These are phyloP conservation scores for Volvox carteri DNA, from an alignment of 163 green algal genomes.

Conservation along the genomic window DNA sequence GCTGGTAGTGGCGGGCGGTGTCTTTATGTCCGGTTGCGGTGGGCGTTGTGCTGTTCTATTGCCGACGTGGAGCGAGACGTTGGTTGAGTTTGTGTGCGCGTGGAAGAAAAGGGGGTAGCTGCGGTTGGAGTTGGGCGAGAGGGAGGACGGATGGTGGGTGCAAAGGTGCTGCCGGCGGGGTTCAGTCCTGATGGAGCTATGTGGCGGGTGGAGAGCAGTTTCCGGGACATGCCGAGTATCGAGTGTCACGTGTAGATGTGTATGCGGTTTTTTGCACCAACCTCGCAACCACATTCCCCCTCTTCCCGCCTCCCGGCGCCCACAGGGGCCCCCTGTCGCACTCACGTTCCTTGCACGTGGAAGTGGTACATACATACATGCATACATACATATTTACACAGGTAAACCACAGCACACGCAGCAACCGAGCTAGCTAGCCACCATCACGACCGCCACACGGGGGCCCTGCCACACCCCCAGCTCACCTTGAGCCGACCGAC, in stretches of 20 bases:
- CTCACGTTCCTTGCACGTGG: background rate
- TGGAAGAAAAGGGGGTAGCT: background rate
- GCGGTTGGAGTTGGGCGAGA: no score
- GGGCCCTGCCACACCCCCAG: no score
- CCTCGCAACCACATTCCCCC: no score
- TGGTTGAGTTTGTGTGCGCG: background rate
- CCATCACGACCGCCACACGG: no score
- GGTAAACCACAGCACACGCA: no score
- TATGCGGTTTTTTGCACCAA: background rate
- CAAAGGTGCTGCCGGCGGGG: no score
- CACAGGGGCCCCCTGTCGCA: background rate
- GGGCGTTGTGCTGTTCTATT: background rate
- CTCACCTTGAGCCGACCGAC: slow-evolving; percentile 40
- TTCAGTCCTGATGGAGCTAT: no score
- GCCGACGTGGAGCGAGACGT: background rate
- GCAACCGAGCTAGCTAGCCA: no score
- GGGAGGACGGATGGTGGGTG: no score
- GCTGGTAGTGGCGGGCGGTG: background rate
- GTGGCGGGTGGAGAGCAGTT: background rate
- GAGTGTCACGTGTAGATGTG: background rate
- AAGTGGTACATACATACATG: background rate
- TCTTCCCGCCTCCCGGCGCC: background rate
- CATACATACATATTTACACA: background rate
- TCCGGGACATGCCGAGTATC: background rate
- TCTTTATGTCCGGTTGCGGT: background rate